Base-by-base conservation (phyloP, 2,329 filamentous ascomycete genomes). In the Fusarium tuaranense region DNA sequence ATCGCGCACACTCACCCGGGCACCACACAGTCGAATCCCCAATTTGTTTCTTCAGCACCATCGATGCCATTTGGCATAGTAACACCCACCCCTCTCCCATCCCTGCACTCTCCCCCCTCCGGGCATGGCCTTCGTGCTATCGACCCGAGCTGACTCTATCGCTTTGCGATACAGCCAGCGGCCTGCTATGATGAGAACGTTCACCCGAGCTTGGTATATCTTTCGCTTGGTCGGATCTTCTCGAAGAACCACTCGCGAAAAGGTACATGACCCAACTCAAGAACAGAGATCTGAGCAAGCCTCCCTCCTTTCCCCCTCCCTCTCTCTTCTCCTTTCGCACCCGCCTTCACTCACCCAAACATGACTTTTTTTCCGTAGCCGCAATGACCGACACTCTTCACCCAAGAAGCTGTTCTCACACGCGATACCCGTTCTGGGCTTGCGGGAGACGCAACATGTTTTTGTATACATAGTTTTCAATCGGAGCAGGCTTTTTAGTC, bases 211-310 rank as follows among this genome's bases (percentile, higher is more conserved):
- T 67, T 66, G 76, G 75, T 62, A 73, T 76, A 74, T 73, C 76
- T 58, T 58, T 51, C 59, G 14, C 70, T 34, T 46, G 51, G 51
- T 48, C 67, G 73, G 65, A 67, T 72, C 69, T 66, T 41, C 55
- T n/a, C 18, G 13, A 55, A n/a, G 69, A 67, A 72, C 63, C 76
- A 58, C 57, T 53, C n/a, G 55, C 48, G 41, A 30, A 61, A 46
- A 46, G 57, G 70, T 74, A 70, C 41, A 67, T 78, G 79, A 78
- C 48, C 77, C 73, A 68, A 66, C 30, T 70, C 65, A 83, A 87
- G 86, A 88, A 87, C 86, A 86, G 86, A 87, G 74, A 87, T 87
- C 86, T 83, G 86, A 87, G 85, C 85, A 83, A 83, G 69, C 63
- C 70, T 70, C 65, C 30, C n/a, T 53, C 48, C 13, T 69, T 51